Percentiles rank a stretch among this genome's conserved stretches.
These are phyloP conservation scores for Penicillium hordei DNA, from an alignment of 2,329 filamentous ascomycete genomes.

Conservation along the genomic window DNA sequence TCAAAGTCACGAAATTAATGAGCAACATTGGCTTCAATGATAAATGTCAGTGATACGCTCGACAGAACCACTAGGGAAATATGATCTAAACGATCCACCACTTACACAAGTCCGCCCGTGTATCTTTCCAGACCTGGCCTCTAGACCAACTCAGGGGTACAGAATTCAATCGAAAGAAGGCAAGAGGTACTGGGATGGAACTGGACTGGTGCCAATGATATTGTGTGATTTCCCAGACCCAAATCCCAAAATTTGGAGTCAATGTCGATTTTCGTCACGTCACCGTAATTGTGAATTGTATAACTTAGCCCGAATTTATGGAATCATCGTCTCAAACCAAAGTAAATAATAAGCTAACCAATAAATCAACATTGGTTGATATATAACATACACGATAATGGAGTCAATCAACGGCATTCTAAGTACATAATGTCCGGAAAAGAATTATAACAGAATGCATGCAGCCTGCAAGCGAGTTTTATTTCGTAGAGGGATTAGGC, in stretches of 20 bases:
- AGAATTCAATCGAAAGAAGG: not conserved
- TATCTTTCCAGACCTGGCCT: not conserved
- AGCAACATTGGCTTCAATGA: not conserved
- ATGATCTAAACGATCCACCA: not conserved
- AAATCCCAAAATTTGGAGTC: not conserved
- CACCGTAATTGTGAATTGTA: not conserved
- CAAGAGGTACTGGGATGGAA: not conserved
- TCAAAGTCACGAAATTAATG: not conserved
- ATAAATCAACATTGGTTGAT: not conserved
- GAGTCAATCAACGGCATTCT: not conserved
- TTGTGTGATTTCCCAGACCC: not conserved
- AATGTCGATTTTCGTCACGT: not conserved
- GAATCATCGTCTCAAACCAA: not conserved
- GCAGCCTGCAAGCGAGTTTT: not conserved
- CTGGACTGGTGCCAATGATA: too few relatives aligned
- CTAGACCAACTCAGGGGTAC: not conserved
- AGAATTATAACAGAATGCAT: not conserved
- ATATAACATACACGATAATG: not conserved
- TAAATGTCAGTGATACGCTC: not conserved
- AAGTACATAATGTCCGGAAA: not conserved
- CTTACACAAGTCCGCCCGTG: not conserved
- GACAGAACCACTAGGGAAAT: not conserved
- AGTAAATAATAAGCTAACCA: not conserved
- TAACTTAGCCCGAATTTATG: not conserved
- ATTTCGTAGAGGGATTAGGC: slow-evolving; percentile 17